Evolutionary conservation across 495 filamentous ascomycete species (phyloP).

Genomic region (Neurospora sp.): DNA sequence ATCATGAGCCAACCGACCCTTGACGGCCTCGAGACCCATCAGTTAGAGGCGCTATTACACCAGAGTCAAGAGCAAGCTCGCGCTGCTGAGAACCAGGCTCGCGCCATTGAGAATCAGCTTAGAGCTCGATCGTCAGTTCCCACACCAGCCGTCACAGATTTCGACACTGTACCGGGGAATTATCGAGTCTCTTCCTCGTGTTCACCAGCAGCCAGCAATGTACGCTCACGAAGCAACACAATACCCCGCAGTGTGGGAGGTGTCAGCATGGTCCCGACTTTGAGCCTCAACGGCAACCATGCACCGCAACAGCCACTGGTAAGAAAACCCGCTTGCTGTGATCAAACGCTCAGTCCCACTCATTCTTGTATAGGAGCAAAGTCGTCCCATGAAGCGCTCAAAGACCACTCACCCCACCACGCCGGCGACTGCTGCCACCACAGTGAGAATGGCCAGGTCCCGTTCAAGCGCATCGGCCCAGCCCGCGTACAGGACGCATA

Average conservation of each 20-base stretch:
- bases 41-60: slow-evolving; percentile 10
- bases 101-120: slow-evolving; percentile 10
- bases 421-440: slow-evolving; percentile 3
- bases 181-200: slow-evolving; percentile 18
- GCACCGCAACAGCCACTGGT: slow-evolving; percentile 10
- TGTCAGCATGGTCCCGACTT: background rate
- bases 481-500: background rate
- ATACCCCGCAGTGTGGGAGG: slow-evolving; percentile 20
- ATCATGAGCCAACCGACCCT: slow-evolving; percentile 14
- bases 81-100: slow-evolving; percentile 4
- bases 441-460: slow-evolving; percentile 19
- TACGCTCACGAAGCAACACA: slow-evolving; percentile 21
- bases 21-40: slow-evolving; percentile 1
- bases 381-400: slow-evolving; percentile 24
- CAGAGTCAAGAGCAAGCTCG: slow-evolving; percentile 10
- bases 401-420: slow-evolving; percentile 18
- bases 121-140: slow-evolving; percentile 7
- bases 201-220: slow-evolving; percentile 14
- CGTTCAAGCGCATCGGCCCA: slow-evolving; percentile 12
- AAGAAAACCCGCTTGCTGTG: slow-evolving; percentile 1
- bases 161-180: slow-evolving; percentile 17
- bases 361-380: slow-evolving; percentile 11
- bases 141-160: background rate
- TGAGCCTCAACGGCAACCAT: background rate
- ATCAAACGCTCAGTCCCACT: background rate